A percentile compares a stretch with the other conserved stretches of the same genome.
Conservation (phyloP, 805 yeast species). For the Wickerhamomyces ciferrii region DNA sequence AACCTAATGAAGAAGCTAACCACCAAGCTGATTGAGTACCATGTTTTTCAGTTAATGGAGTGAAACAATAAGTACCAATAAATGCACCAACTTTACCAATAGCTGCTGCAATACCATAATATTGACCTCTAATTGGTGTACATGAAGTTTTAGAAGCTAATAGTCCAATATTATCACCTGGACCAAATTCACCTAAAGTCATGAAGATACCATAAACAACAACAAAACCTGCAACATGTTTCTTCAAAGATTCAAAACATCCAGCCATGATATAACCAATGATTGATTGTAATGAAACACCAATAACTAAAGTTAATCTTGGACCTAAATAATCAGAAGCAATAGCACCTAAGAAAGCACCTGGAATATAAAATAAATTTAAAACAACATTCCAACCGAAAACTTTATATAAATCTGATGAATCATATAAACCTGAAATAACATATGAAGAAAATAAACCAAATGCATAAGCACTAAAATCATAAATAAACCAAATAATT, state of each 20-base stretch:
- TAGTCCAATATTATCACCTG: conserved; percentile 89
- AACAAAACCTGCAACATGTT: conserved; percentile 71
- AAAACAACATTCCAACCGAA: conserved; percentile 93
- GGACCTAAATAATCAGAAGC: conserved; percentile 91
- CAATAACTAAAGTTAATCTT: conserved; percentile 65
- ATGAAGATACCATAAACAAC: conserved; percentile 86
- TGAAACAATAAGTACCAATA: conserved; percentile 86
- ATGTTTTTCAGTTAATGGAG: conserved; percentile 60
- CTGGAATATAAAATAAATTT: conserved; percentile 86
- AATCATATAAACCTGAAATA: conserved; percentile 48
- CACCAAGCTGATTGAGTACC: conserved; percentile 79
- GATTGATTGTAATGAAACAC: conserved; percentile 68
- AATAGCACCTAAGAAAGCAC: conserved; percentile 82
- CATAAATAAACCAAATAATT: conserved; percentile 86
- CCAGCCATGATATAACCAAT: conserved; percentile 86
- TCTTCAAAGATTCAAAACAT: conserved; percentile 44
- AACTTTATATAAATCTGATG: conserved; percentile 59
- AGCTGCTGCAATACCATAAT: conserved; percentile 90
- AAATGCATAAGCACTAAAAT: conserved; percentile 82
- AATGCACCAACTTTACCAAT: conserved; percentile 91
- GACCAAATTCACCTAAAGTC: conserved; percentile 89
- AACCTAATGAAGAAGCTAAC: conserved; percentile 72
- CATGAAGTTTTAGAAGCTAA: conserved; percentile 84
- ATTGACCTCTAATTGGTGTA: conserved; percentile 85
- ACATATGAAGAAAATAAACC: conserved; percentile 80